Evolutionary conservation across 495 filamentous ascomycete species (phyloP).

Genomic region (Xylaria venustula): DNA sequence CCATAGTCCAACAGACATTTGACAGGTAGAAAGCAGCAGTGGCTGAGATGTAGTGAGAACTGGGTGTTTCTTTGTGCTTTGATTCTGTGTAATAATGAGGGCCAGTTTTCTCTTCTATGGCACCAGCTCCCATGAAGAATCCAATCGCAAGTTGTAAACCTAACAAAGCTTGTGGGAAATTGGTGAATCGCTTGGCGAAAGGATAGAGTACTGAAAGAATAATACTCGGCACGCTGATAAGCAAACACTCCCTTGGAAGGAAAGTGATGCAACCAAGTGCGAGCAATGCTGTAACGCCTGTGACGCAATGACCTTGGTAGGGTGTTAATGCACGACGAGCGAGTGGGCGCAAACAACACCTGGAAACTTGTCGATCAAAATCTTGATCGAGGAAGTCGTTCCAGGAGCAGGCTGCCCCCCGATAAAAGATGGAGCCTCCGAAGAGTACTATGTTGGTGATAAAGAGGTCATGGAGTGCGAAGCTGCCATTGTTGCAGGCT

Average conservation of each 20-base stretch:
- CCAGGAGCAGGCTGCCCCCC: constrained; percentile 32
- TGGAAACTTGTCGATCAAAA: constrained; percentile 40
- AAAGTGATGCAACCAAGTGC: no score
- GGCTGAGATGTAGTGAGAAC: not conserved
- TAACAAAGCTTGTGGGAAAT: not conserved
- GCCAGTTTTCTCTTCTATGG: not conserved
- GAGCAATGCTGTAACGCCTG: no score
- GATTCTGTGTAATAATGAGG: no score
- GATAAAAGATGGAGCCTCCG: constrained; percentile 26
- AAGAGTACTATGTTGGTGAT: constrained; percentile 1
- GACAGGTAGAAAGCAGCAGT: not conserved
- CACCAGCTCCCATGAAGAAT: not conserved
- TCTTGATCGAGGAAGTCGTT: constrained; percentile 47
- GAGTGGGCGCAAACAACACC: constrained; percentile 40
- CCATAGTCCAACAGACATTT: constrained; percentile 17
- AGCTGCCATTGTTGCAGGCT: constrained; percentile 1
- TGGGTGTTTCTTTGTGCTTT: no score
- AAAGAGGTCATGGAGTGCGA: not conserved
- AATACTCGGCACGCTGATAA: not conserved
- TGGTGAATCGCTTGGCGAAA: not conserved
- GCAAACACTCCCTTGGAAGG: not conserved
- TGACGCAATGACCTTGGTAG: no score
- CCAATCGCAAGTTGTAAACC: not conserved
- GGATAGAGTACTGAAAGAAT: not conserved
- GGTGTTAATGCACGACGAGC: constrained; percentile 37